Conservation (phyloP, 176 grass and related monocot genomes). For the Triticum timopheevii region DNA sequence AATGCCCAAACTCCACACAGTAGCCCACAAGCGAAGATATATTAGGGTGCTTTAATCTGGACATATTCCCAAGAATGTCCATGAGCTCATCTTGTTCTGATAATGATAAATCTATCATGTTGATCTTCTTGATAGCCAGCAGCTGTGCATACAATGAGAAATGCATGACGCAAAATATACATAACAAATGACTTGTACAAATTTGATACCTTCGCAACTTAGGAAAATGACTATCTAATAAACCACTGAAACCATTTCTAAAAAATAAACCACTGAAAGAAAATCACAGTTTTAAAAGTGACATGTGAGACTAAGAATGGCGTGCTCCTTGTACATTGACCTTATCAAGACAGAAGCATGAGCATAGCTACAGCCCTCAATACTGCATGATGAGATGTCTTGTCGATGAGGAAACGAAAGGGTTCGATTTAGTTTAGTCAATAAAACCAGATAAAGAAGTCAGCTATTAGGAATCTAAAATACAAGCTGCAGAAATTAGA, state of each 20-base stretch:
- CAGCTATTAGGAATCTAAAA: background rate
- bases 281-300: constrained; percentile 1
- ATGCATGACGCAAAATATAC: constrained; percentile 16
- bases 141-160: constrained; percentile 40
- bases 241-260: background rate
- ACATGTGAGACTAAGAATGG: background rate
- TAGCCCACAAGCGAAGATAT: constrained; percentile 74
- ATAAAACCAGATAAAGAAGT: constrained; percentile 17
- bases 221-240: constrained; percentile 22
- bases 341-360: constrained; percentile 6
- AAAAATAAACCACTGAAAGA: background rate
- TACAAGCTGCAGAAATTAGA: constrained; percentile 21
- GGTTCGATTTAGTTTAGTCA: background rate
- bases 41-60: constrained; percentile 74
- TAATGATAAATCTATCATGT: constrained; percentile 71
- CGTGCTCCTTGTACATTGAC: background rate
- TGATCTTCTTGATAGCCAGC: constrained; percentile 89
- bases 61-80: constrained; percentile 83
- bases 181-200: background rate
- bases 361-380: background rate
- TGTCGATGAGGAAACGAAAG: background rate
- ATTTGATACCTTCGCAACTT: background rate
- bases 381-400: constrained; percentile 10
- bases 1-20: constrained; percentile 78
- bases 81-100: constrained; percentile 83